Conservation (phyloP, 192 early-diverging fungal genomes). For the Linnemannia schmuckeri region DNA sequence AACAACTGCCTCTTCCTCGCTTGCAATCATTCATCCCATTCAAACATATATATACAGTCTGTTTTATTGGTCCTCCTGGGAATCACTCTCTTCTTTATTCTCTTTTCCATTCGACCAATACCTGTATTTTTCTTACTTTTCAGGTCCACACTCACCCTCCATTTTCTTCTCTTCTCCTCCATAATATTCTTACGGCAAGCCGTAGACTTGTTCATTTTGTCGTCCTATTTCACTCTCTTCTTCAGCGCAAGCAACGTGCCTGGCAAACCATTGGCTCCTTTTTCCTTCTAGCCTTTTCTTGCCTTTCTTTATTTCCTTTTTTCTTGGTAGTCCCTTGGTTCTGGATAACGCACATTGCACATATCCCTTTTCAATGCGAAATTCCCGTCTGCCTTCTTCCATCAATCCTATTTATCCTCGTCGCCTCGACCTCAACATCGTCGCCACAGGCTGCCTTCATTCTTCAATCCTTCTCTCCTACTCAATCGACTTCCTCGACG, state of each 20-base stretch:
- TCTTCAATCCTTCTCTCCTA: neutral
- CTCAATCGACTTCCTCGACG: conserved; percentile 27
- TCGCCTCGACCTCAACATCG: neutral
- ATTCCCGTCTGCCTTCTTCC: neutral
- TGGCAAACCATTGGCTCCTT: neutral
- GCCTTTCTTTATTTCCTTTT: neutral
- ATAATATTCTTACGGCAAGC: neutral
- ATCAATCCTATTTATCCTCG: neutral
- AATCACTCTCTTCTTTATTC: neutral
- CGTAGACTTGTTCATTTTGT: neutral
- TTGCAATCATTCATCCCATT: neutral
- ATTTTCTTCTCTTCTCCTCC: neutral
- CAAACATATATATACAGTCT: neutral
- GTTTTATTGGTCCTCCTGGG: neutral
- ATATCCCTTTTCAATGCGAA: neutral
- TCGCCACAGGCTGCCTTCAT: neutral
- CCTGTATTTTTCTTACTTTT: too few species aligned
- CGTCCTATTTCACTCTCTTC: neutral
- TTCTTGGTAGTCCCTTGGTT: too few species aligned
- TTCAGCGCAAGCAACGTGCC: too few species aligned
- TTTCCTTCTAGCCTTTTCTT: neutral
- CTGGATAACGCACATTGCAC: neutral
- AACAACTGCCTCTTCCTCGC: neutral
- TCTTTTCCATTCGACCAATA: neutral
- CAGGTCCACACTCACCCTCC: neutral